A percentile compares a stretch with the other conserved stretches of the same genome.
Conservation (phyloP, 768 basidiomycete species). For the Lepiota brunneoincarnata region DNA sequence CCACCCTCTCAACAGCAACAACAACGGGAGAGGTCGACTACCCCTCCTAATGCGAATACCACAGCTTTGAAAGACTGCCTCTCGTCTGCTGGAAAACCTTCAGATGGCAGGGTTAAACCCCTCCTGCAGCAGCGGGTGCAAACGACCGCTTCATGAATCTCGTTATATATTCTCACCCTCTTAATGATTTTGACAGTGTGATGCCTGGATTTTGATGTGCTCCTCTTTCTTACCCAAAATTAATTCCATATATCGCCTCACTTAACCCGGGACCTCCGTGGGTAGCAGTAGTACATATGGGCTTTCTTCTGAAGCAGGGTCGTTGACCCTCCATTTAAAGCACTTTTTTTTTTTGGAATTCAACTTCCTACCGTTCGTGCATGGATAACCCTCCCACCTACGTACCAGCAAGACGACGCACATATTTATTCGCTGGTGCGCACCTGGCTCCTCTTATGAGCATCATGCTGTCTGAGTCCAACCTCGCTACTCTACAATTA, state of each 20-base stretch:
- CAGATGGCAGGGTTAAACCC: slow-evolving; percentile 27
- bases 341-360: not conserved
- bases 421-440: too few relatives aligned
- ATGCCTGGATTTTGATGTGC: not conserved
- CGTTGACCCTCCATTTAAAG: not conserved
- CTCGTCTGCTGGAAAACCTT: not conserved
- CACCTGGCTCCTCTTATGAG: too few relatives aligned
- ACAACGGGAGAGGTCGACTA: slow-evolving; percentile 3
- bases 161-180: too few relatives aligned
- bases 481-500: too few relatives aligned
- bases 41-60: not conserved
- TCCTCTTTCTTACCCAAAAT: not conserved
- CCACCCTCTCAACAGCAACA: slow-evolving; percentile 3
- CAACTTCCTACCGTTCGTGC: not conserved
- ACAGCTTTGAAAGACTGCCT: slow-evolving; percentile 5
- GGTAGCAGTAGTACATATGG: too few relatives aligned
- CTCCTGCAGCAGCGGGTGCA: slow-evolving; percentile 26
- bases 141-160: slow-evolving; percentile 8
- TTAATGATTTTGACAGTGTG: not conserved
- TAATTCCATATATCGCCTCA: too few relatives aligned
- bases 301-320: too few relatives aligned
- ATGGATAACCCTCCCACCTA: not conserved
- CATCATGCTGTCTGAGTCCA: too few relatives aligned
- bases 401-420: not conserved
- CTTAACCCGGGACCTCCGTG: too few relatives aligned